Percentiles rank a stretch among this genome's conserved stretches.
These are phyloP conservation scores for Lactifluus rugatus DNA, from an alignment of 768 basidiomycete species.

Conservation along the genomic window DNA sequence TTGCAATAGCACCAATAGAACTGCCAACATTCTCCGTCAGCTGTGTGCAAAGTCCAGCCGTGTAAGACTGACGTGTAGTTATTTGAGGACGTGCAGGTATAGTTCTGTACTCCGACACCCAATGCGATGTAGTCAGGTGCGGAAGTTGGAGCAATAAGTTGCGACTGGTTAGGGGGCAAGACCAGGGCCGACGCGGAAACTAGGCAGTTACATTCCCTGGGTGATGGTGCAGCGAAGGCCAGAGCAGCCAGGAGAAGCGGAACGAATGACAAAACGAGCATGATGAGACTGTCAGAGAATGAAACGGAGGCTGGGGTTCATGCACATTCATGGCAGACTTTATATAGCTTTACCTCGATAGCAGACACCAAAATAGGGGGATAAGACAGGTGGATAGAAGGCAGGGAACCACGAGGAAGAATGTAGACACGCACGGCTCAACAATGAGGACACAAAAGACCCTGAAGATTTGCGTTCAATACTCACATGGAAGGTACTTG, in stretches of 20 bases:
- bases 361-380: too few relatives aligned
- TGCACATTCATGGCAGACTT: not conserved
- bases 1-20: constrained; percentile 10
- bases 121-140: not conserved
- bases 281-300: not conserved
- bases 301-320: not conserved
- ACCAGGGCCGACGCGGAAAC: not conserved
- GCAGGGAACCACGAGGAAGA: too few relatives aligned
- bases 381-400: too few relatives aligned
- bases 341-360: not conserved
- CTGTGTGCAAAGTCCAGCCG: not conserved
- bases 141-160: not conserved
- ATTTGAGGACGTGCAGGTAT: not conserved
- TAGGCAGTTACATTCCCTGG: not conserved
- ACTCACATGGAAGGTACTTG: too few relatives aligned
- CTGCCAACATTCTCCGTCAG: not conserved
- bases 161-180: not conserved
- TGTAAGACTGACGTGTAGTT: constrained; percentile 2
- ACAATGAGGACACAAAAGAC: too few relatives aligned
- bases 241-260: not conserved
- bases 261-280: not conserved
- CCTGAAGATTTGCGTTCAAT: too few relatives aligned
- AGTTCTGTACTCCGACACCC: constrained; percentile 6
- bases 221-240: not conserved
- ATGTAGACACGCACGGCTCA: too few relatives aligned